These are phyloP conservation scores for Exophiala sp. DNA, from an alignment of 2,329 filamentous ascomycete genomes.

Conservation along the genomic window DNA sequence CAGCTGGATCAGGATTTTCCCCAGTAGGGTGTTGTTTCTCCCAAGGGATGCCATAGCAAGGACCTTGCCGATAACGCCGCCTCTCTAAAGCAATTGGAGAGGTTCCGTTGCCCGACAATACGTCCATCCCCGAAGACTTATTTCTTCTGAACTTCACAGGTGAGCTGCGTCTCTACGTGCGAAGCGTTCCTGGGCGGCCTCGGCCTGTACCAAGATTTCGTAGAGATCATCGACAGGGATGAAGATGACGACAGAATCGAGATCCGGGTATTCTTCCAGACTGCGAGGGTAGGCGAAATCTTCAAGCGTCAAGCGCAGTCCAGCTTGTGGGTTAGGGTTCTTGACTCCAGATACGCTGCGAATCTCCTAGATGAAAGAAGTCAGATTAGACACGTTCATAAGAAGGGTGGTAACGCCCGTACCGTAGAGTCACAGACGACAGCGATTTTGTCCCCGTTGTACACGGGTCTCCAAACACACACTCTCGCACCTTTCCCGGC, in stretches of 20 bases:
- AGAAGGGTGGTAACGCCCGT: background rate
- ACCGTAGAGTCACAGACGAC: slow-evolving; percentile 1
- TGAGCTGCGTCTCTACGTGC: background rate
- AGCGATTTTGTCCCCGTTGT: slow-evolving; percentile 1
- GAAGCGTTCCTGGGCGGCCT: background rate
- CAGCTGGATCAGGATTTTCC: too few species aligned
- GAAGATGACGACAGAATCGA: background rate
- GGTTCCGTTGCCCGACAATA: too few species aligned
- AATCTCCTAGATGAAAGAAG: background rate
- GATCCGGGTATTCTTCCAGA: background rate
- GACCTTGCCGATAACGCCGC: too few species aligned
- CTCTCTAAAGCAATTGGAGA: too few species aligned
- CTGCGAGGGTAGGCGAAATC: background rate
- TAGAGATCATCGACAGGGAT: background rate
- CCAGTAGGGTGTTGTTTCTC: too few species aligned
- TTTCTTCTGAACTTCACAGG: too few species aligned
- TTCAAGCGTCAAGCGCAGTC: background rate
- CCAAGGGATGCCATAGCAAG: too few species aligned
- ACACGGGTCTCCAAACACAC: slow-evolving; percentile 7
- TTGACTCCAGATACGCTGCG: background rate
- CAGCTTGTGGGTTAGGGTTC: background rate
- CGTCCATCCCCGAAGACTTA: too few species aligned
- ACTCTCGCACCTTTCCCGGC: background rate
- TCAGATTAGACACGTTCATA: background rate
- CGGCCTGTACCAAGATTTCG: background rate